These are phyloP conservation scores for Helenozyma baotianmanensis DNA, from an alignment of 805 yeast genomes.

Conservation along the genomic window DNA sequence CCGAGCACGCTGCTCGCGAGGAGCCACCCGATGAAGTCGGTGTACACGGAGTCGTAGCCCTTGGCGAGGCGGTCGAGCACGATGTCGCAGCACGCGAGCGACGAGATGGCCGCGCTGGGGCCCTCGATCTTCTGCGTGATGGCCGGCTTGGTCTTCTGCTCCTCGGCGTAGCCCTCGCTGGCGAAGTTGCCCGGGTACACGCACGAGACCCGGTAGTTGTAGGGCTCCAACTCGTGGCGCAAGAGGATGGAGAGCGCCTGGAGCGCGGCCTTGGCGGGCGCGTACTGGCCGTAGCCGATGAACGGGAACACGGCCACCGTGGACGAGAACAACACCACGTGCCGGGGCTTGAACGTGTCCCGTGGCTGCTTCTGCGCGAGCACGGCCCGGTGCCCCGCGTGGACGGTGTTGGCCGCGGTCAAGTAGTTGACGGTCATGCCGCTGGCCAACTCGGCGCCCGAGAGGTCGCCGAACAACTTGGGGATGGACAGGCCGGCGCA, in stretches of 20 bases:
- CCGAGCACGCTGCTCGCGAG: constrained; percentile 66
- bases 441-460: constrained; percentile 49
- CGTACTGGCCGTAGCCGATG: constrained; percentile 87
- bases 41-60: constrained; percentile 72
- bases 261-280: constrained; percentile 83
- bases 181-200: constrained; percentile 86
- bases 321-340: constrained; percentile 62
- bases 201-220: constrained; percentile 64
- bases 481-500: constrained; percentile 89
- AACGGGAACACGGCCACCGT: constrained; percentile 80
- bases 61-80: constrained; percentile 50
- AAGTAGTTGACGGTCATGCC: constrained; percentile 70
- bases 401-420: constrained; percentile 69
- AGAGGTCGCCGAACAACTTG: constrained; percentile 66
- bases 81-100: constrained; percentile 59
- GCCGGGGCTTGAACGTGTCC: constrained; percentile 40
- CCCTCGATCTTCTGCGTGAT: constrained; percentile 86
- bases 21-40: constrained; percentile 84
- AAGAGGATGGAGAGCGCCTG: constrained; percentile 69
- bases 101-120: constrained; percentile 63
- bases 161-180: constrained; percentile 82
- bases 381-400: constrained; percentile 50
- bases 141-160: constrained; percentile 78
- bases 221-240: constrained; percentile 75
- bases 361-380: constrained; percentile 13